These are phyloP conservation scores for Tanacetum coccineum DNA, from an alignment of 129 eudicot species.

Conservation along the genomic window DNA sequence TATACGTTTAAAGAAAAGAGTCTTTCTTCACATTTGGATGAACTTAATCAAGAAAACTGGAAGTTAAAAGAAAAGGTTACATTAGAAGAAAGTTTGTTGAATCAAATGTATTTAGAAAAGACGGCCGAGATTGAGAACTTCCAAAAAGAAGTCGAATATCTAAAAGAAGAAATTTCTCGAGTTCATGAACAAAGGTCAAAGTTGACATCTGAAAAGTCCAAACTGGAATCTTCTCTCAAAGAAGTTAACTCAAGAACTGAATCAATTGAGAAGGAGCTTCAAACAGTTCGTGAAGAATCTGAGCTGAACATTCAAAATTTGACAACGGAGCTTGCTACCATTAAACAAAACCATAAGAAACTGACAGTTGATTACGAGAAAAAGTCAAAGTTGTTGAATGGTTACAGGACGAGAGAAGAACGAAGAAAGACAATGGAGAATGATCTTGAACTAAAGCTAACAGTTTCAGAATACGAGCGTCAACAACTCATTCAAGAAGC, in stretches of 20 bases:
- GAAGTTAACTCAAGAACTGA: constrained; percentile 35
- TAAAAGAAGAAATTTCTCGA: constrained; percentile 39
- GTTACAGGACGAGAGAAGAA: constrained; percentile 57
- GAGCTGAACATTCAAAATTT: constrained; percentile 39
- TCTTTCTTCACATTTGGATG: constrained; percentile 53
- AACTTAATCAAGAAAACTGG: constrained; percentile 55
- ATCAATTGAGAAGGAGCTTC: constrained; percentile 37
- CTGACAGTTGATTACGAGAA: constrained; percentile 47
- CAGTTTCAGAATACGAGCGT: constrained; percentile 66
- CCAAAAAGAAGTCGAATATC: constrained; percentile 45
- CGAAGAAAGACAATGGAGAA: constrained; percentile 51
- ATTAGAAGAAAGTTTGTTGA: constrained; percentile 45
- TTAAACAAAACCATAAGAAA: constrained; percentile 33
- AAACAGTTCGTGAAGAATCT: constrained; percentile 35
- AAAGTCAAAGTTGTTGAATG: constrained; percentile 39
- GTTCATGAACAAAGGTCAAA: constrained; percentile 37
- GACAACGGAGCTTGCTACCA: constrained; percentile 38
- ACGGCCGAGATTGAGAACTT: constrained; percentile 47
- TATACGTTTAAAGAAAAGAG: constrained; percentile 47
- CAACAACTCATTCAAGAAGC: constrained; percentile 58
- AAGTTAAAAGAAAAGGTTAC: constrained; percentile 43
- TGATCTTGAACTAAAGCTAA: constrained; percentile 70
- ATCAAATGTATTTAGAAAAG: constrained; percentile 56
- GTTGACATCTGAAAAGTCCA: constrained; percentile 36
- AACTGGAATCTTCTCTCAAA: constrained; percentile 43